Percentiles rank a stretch among this genome's conserved stretches.
Evolutionary conservation across 2,329 filamentous ascomycete species (phyloP).

Genomic region (Aspergillus brunneoviolaceus): DNA sequence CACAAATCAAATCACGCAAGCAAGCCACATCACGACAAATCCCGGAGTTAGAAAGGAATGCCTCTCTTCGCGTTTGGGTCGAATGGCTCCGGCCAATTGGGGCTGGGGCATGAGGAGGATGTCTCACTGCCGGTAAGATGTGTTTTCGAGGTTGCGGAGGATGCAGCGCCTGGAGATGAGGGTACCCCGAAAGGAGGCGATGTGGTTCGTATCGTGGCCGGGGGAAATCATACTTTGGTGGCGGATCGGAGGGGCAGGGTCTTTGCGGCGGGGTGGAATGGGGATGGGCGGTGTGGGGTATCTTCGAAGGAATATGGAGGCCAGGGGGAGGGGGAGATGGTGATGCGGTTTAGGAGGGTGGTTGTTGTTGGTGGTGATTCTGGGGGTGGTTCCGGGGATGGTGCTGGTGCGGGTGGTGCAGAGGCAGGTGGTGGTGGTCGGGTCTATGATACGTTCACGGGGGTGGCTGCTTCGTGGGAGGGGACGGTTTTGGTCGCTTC

Average conservation of each 20-base stretch:
- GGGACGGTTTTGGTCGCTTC: conserved; percentile 61
- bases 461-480: conserved; percentile 75
- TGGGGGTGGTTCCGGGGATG: background rate
- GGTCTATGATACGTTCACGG: conserved; percentile 38
- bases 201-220: conserved; percentile 52
- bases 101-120: conserved; percentile 69
- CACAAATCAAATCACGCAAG: too few relatives aligned
- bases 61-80: conserved; percentile 68
- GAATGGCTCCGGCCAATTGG: conserved; percentile 74
- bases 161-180: too few relatives aligned
- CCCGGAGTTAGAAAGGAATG: too few relatives aligned
- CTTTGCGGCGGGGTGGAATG: conserved; percentile 65
- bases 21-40: too few relatives aligned
- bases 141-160: conserved; percentile 49
- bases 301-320: background rate
- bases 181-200: too few relatives aligned
- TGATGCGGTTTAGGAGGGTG: conserved; percentile 30
- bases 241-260: conserved; percentile 60
- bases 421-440: background rate
- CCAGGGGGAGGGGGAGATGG: background rate
- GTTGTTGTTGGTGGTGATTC: conserved; percentile 12
- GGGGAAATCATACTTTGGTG: conserved; percentile 85
- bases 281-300: conserved; percentile 46
- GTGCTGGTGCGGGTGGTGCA: conserved; percentile 11
- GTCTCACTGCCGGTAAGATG: conserved; percentile 65